phyloP scores from a whole-genome alignment of 192 early-diverging fungal species.

The Dispira parvispora region DNA sequence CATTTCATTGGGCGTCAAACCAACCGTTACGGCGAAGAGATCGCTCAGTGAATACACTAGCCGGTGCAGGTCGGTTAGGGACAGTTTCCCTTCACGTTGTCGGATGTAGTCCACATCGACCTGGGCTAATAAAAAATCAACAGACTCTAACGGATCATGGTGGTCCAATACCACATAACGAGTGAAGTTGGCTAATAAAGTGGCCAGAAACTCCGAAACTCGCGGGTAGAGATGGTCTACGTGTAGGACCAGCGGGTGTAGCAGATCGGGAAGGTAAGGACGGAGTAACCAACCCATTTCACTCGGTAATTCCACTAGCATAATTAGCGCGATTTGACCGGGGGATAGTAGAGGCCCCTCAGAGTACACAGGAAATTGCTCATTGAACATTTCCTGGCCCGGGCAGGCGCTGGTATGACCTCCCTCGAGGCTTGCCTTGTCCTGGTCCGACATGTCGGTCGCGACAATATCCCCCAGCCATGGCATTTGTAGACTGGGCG shows the following conservation, averaged over 20 bases:
- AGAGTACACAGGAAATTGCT: slow-evolving; percentile 31
- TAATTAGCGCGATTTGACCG: slow-evolving; percentile 57
- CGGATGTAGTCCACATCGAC: slow-evolving; percentile 16
- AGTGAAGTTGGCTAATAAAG: slow-evolving; percentile 57
- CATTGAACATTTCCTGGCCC: slow-evolving; percentile 10
- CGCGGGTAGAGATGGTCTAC: slow-evolving; percentile 56
- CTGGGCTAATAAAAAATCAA: slow-evolving; percentile 26
- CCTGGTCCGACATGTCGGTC: slow-evolving; percentile 17
- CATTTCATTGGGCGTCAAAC: slow-evolving; percentile 14
- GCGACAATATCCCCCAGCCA: too few species aligned
- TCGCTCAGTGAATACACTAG: slow-evolving; percentile 28
- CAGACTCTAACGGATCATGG: slow-evolving; percentile 27
- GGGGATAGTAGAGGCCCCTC: slow-evolving; percentile 52
- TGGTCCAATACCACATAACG: slow-evolving; percentile 49
- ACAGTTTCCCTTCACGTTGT: slow-evolving; percentile 9
- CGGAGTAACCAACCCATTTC: slow-evolving; percentile 48
- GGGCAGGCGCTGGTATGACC: slow-evolving; percentile 5
- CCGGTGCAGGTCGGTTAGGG: slow-evolving; percentile 12
- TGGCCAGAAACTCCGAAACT: slow-evolving; percentile 56
- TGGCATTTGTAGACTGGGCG: slow-evolving; percentile 17
- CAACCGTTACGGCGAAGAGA: slow-evolving; percentile 16
- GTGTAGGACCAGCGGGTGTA: slow-evolving; percentile 66
- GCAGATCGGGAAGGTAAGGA: slow-evolving; percentile 47
- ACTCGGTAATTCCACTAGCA: slow-evolving; percentile 63
- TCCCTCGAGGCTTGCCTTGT: slow-evolving; percentile 1